Percentiles rank a stretch among this genome's conserved stretches.
phyloP scores from a whole-genome alignment of 345 rosid species.

The Jatropha curcas region DNA sequence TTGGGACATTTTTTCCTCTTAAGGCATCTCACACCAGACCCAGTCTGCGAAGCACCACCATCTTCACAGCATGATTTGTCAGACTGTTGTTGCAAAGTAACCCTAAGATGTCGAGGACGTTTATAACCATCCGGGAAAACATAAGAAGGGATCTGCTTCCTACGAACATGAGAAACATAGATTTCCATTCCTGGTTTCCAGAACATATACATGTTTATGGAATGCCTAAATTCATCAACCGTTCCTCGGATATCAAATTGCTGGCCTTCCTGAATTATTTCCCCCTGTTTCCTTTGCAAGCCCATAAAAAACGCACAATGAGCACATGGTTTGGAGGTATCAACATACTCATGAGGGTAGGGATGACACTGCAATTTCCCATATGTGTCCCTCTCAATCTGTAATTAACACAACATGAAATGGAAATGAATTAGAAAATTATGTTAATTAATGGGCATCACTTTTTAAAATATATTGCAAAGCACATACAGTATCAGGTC shows the following conservation, averaged over 20 bases:
- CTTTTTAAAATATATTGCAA: not conserved
- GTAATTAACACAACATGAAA: constrained; percentile 18
- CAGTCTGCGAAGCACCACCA: constrained; percentile 30
- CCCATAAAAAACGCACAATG: constrained; percentile 67
- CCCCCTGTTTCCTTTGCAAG: constrained; percentile 66
- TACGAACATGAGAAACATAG: constrained; percentile 58
- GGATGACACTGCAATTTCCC: constrained; percentile 79
- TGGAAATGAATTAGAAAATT: constrained; percentile 8
- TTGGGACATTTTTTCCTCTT: constrained; percentile 45
- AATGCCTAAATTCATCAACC: constrained; percentile 52
- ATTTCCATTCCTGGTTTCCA: constrained; percentile 79
- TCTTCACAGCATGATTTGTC: constrained; percentile 32
- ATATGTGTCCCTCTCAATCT: constrained; percentile 68
- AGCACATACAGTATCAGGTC: not conserved
- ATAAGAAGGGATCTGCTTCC: constrained; percentile 60
- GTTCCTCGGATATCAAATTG: constrained; percentile 75
- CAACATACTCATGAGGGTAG: constrained; percentile 52
- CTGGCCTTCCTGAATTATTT: constrained; percentile 56
- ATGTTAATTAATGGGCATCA: not conserved
- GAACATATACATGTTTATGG: constrained; percentile 52
- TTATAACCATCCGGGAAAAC: constrained; percentile 52
- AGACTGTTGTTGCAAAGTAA: constrained; percentile 26
- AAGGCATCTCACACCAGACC: constrained; percentile 32
- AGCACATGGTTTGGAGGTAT: constrained; percentile 46
- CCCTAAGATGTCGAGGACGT: constrained; percentile 34